Evolutionary conservation across 208 protist genomes (phyloP).

Genomic region (Trypanosoma platydactyli): DNA sequence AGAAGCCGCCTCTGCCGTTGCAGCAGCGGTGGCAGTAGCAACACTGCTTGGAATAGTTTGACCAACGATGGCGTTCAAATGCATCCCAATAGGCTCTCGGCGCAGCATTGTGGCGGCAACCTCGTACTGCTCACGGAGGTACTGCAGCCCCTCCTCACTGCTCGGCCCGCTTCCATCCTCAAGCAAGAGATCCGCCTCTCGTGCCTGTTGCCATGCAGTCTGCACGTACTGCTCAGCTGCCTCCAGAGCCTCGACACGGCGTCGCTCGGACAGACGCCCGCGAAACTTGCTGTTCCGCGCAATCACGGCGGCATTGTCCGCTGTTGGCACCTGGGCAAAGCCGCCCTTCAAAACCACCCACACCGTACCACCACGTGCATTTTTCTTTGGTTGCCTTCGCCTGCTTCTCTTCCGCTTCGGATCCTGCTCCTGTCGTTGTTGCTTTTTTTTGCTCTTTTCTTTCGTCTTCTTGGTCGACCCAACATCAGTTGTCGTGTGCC

Average conservation of each 20-base stretch:
- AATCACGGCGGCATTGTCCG: conserved; percentile 8
- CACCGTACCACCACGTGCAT: conserved; percentile 47
- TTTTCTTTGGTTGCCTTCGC: conserved; percentile 30
- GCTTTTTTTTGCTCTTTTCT: conserved; percentile 10
- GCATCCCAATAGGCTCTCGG: conserved; percentile 19
- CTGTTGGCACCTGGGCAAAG: conserved; percentile 47
- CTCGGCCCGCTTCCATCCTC: conserved; percentile 21
- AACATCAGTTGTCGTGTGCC: background rate
- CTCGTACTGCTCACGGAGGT: conserved; percentile 76
- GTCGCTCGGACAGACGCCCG: conserved; percentile 37
- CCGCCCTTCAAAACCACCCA: conserved; percentile 86
- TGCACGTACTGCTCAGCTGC: conserved; percentile 63
- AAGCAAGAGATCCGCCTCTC: conserved; percentile 44
- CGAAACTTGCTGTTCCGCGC: conserved; percentile 27
- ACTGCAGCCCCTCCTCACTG: conserved; percentile 54
- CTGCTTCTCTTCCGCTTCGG: background rate
- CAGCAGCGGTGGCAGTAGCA: background rate
- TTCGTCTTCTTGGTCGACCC: background rate
- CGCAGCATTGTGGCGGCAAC: conserved; percentile 55
- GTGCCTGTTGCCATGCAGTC: conserved; percentile 70
- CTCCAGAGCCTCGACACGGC: conserved; percentile 47
- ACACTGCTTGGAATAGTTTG: conserved; percentile 23
- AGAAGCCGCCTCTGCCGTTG: background rate
- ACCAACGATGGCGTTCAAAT: conserved; percentile 39
- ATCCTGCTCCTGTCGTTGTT: conserved; percentile 15